Base-by-base conservation (phyloP, 2,329 filamentous ascomycete species). In the Trichoderma simmonsii region DNA sequence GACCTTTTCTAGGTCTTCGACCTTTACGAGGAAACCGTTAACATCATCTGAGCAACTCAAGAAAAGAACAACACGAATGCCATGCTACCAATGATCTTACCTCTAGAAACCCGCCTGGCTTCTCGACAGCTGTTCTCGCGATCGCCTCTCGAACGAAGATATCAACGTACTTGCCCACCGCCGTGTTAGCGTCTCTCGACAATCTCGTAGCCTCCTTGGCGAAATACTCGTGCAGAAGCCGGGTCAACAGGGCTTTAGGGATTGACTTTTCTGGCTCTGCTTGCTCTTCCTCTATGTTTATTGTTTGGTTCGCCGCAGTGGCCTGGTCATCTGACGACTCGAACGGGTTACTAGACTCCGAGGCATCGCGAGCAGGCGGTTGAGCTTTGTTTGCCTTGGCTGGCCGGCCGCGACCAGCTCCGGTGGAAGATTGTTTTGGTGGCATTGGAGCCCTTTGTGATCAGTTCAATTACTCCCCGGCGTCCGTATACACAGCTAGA, bases 121-220 rank as follows among this genome's bases (percentile, higher is more conserved):
- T 91, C 84, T 93, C 92, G 72, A 90, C 89, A 11, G 90, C 89
- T 51, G 93, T 91, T 78, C 95, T 84, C 18, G 94, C 93, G 79
- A 98, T 90, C 1, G 94, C 93, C 83, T 98, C 95, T 73, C 92
- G 87, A 68, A 97, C 92, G 82, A 98, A 98, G 0, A 95, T 89
- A 81, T 98, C 94, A 81, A 98, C 87, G 80, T 98, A 98, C 82
- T 92, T 94, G 15, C 90, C 92, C 72, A 95, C 88, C 1, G 94
- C 88, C 7, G 84, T 86, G 79, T 95, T 93, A 4, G 94, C 94
- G 77, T 94, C 92, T 76, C 89, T 91, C 8, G 91, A 90, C 75
- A 97, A 90, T 75, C 91, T 87, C 28, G 92, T 95, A 71, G 88
- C 87, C 63, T 92, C 88, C 73, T 87, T 86, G 76, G 91, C 86